These are phyloP conservation scores for Gnaphalium uliginosum DNA, from an alignment of 129 eudicot genomes.

Conservation along the genomic window DNA sequence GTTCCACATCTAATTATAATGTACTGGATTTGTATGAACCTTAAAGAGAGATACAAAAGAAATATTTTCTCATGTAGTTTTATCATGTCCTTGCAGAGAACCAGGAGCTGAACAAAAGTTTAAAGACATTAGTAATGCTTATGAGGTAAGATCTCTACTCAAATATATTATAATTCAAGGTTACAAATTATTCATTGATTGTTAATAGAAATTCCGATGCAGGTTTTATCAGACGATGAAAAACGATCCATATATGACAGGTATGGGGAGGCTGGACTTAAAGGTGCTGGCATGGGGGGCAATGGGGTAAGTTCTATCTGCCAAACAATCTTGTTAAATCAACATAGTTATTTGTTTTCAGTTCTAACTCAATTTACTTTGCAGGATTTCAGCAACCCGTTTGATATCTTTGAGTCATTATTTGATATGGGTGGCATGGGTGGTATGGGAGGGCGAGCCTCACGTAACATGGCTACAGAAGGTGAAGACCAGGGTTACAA, in stretches of 20 bases:
- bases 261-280: constrained; percentile 97
- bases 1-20: constrained; percentile 1
- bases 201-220: constrained; percentile 17
- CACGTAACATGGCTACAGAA: constrained; percentile 64
- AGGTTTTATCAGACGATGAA: constrained; percentile 94
- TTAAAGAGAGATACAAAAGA: constrained; percentile 3
- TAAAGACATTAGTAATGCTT: constrained; percentile 94
- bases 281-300: constrained; percentile 85
- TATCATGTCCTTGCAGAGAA: constrained; percentile 51
- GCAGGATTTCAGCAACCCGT: constrained; percentile 92
- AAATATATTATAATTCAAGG: not conserved
- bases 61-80: constrained; percentile 18
- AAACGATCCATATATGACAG: constrained; percentile 92
- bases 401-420: constrained; percentile 75
- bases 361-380: not conserved
- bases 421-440: constrained; percentile 80
- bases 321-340: not conserved
- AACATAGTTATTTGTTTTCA: not conserved
- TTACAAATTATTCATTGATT: not conserved
- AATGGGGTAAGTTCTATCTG: constrained; percentile 62
- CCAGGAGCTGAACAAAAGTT: constrained; percentile 90
- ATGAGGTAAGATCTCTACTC: constrained; percentile 54
- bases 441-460: constrained; percentile 77
- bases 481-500: constrained; percentile 88
- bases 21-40: not conserved